These are phyloP conservation scores for Monilinia laxa DNA, from an alignment of 2,329 filamentous ascomycete genomes.

Conservation along the genomic window DNA sequence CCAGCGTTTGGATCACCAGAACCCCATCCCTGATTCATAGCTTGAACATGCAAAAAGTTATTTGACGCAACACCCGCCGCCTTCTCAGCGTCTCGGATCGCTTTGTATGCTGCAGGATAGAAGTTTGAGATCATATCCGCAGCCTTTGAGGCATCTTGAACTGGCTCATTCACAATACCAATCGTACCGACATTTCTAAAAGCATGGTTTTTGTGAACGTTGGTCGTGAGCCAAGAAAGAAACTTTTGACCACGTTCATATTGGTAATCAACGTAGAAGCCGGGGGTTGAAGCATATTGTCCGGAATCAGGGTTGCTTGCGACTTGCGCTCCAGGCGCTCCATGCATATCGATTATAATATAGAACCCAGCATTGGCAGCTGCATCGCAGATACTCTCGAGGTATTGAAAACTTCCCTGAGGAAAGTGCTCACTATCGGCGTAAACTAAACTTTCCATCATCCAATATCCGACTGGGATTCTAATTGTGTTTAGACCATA, in stretches of 20 bases:
- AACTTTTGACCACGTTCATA: constrained; percentile 55
- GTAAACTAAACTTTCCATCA: constrained; percentile 47
- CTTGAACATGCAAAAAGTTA: constrained; percentile 53
- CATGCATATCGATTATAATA: constrained; percentile 52
- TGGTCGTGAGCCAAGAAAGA: constrained; percentile 55
- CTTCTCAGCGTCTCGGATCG: constrained; percentile 51
- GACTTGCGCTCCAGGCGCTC: constrained; percentile 48
- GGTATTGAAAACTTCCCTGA: constrained; percentile 46
- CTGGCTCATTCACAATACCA: constrained; percentile 58
- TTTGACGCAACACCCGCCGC: constrained; percentile 45
- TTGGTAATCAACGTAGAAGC: constrained; percentile 58
- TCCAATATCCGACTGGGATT: constrained; percentile 53
- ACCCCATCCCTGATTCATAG: constrained; percentile 55
- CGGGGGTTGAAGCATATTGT: constrained; percentile 39
- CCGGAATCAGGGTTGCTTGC: constrained; percentile 45
- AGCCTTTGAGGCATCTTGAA: constrained; percentile 36
- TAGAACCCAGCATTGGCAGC: constrained; percentile 47
- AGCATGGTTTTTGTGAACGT: constrained; percentile 48
- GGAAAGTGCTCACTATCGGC: constrained; percentile 48
- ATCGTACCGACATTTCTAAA: constrained; percentile 59
- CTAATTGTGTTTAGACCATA: constrained; percentile 51
- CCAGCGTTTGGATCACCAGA: constrained; percentile 52
- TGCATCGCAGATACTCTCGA: constrained; percentile 48
- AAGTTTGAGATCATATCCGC: constrained; percentile 45
- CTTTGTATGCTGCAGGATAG: constrained; percentile 51